Conservation (phyloP, 2,329 filamentous ascomycete species). For the Aspergillus ochraceus region DNA sequence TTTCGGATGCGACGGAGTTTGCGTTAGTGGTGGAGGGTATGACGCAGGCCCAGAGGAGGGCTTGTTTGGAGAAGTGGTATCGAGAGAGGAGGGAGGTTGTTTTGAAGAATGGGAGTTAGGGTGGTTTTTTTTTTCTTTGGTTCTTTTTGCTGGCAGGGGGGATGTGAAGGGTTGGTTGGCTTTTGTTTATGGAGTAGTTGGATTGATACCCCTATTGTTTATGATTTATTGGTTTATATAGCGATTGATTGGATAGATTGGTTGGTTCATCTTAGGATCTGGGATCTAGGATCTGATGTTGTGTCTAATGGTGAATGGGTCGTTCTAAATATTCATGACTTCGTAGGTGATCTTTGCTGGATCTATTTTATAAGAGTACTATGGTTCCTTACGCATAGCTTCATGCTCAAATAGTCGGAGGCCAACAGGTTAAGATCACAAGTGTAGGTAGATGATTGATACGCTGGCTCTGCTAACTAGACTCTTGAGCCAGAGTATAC, state of each 20-base stretch:
- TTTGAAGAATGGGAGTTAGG: not conserved
- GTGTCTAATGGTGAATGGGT: no score
- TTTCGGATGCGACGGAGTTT: conserved; percentile 75
- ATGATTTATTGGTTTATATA: not conserved
- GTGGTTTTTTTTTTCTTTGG: not conserved
- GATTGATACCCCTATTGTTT: not conserved
- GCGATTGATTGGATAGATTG: not conserved
- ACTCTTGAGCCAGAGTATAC: no score
- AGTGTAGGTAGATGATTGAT: no score
- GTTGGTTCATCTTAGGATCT: no score
- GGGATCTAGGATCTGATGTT: no score
- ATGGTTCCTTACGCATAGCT: no score
- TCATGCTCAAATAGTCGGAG: no score
- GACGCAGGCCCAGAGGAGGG: conserved; percentile 78
- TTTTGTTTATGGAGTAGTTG: not conserved
- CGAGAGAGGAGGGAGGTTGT: conserved; percentile 58
- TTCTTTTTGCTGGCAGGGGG: not conserved
- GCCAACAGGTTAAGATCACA: no score
- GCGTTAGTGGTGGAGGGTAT: conserved; percentile 86
- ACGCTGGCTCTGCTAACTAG: no score
- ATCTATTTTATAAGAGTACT: no score
- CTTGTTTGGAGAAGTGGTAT: conserved; percentile 81
- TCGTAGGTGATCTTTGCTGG: no score
- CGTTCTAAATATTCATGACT: no score
- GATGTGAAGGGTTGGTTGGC: not conserved